Evolutionary conservation across 352 stramenopile species (phyloP), one percentile per base, ranked within the genome.

Genomic region (Phytophthora podocarpi): DNA sequence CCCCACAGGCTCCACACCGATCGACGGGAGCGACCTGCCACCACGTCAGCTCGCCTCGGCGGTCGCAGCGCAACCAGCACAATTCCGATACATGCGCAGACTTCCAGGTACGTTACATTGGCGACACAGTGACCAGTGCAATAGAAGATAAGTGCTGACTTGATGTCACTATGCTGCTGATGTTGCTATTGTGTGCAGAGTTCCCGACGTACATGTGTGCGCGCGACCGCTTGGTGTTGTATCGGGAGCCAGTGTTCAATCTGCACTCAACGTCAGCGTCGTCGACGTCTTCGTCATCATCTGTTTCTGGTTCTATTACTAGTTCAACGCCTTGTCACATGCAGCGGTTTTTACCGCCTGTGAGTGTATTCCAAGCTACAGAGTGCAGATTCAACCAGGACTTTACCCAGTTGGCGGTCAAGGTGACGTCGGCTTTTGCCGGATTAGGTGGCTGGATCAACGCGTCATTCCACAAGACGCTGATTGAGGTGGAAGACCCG

Each of bases 341-440:
- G 43, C 72, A 85, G 48, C 67, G 75, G 9, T 85, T 84, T 40
- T 49, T 93, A 43, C 81, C 81, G 16, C 54, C 72, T n/a, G 74
- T 77, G 32, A 93, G 81, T 48, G 76, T 91, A 0, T 86, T 93
- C 37, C 78, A 89, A 32, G 80, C 84, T 2, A 89, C 78, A 0
- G 81, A 93, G 46, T 80, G 70, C 43, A 69, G 70, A 36, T 90
- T 91, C 42, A 91, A 86, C 26, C 73, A 86, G 27, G 81, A 91
- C 32, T 91, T 90, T 51, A 78, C 78, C 15, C 76, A 89, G 41
- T 49, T 93, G 39, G 65, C 80, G 12, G 51, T 93, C 39, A 89
- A 93, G 30, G 67, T 91, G 41, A 85, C 78, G 30, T 88, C 81
- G 1, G 68, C 78, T 34, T 80, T 89, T 49, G 62, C 56, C 13